These are phyloP conservation scores for Aeschynomene evenia DNA, from an alignment of 306 rosid genomes.

Conservation along the genomic window DNA sequence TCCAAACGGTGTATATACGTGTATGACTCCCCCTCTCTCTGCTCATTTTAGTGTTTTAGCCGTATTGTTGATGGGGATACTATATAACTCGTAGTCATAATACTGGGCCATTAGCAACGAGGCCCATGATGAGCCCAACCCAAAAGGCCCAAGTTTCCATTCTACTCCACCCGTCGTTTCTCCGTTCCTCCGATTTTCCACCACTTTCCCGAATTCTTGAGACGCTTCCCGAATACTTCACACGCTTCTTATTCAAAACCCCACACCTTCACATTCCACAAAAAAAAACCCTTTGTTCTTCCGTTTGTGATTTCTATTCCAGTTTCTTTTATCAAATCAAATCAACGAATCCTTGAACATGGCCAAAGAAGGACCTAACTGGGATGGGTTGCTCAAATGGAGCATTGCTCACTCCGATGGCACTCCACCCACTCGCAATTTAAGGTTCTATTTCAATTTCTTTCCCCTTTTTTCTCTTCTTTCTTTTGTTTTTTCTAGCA, in stretches of 20 bases:
- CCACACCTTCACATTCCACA: not conserved
- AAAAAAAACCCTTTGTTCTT: not conserved
- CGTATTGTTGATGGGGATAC: too few species aligned
- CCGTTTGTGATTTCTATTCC: too few species aligned
- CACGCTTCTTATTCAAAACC: not conserved
- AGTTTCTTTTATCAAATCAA: not conserved
- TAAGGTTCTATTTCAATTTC: slow-evolving; percentile 41
- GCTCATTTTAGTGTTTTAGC: too few species aligned
- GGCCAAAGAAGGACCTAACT: slow-evolving; percentile 80
- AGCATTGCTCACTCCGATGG: slow-evolving; percentile 80
- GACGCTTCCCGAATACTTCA: slow-evolving; percentile 28
- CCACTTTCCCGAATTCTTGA: slow-evolving; percentile 14
- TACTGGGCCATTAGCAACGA: not conserved
- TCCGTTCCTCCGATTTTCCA: not conserved
- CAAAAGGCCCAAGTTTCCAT: not conserved
- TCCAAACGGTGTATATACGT: too few species aligned
- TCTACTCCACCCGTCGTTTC: not conserved
- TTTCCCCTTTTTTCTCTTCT: not conserved
- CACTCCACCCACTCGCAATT: slow-evolving; percentile 56
- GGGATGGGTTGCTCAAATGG: slow-evolving; percentile 94
- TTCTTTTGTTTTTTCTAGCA: not conserved
- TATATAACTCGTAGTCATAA: not conserved
- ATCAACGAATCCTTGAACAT: slow-evolving; percentile 11
- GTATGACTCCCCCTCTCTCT: too few species aligned
- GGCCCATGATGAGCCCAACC: not conserved